Base-by-base conservation (phyloP, 768 basidiomycete genomes). In the Daedaleopsis sinensis region DNA sequence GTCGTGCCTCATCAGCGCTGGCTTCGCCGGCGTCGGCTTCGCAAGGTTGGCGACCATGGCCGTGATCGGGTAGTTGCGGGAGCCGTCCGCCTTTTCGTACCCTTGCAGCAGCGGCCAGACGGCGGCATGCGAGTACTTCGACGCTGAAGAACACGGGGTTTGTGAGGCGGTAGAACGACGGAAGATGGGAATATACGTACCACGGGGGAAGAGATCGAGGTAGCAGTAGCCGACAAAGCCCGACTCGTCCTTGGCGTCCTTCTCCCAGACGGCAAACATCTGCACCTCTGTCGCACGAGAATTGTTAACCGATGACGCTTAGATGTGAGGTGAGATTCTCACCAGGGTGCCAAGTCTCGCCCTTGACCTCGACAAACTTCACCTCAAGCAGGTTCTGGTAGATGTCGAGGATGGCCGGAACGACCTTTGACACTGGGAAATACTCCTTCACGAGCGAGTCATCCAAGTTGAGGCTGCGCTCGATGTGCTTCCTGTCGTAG, bases 21-120 rank as follows among this genome's bases (percentile, higher is more conserved):
- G 92, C 61, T 88, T 87, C 7, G 88, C 85, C 1, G 87, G 84
- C 1, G 91, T 93, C 4, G 91, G 81, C 70, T 95, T 96, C 5
- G 93, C 91, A 11, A 96, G 82, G 72, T 94, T 95, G 42, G 94
- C 93, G 8, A 95, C 94, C 93, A 95, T 95, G 4, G 89, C 89
- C 1, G 87, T 74, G 52, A 92, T 73, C 2, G 93, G 93, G 71
- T 92, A 93, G 70, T 79, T 80, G 35, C 90, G 82, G 53, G 80
- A 80, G 46, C 86, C 87, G 58, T 84, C 74, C 0, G 81, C 61
- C 23, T 74, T 78, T 47, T 82, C 78, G 69, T 87, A 89, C 15
- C 93, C 91, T 0, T 87, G 76, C 6, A 90, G 78, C 32, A 94
- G 77, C 8, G 84, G 79, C 90, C 91, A 95, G 1, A 94, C 92